Evolutionary conservation across 805 yeast species (phyloP).

Genomic region (Saccharomycopsis amapae): DNA sequence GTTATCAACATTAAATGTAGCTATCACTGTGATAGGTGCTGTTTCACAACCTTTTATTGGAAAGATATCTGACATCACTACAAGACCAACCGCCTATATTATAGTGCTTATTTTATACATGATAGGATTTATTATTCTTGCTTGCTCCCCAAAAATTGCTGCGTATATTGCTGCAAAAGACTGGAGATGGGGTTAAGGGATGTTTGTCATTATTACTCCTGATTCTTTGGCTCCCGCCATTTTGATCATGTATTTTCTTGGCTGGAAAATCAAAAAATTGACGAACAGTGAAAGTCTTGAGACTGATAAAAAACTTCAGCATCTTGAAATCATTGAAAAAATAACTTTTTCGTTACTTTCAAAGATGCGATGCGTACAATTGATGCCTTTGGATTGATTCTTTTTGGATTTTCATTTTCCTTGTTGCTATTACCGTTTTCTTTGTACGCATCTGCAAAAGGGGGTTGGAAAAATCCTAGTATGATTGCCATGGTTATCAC

Average conservation of each 20-base stretch:
- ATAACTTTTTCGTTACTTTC: too few species aligned
- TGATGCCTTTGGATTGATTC: slow-evolving; percentile 34
- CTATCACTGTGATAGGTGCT: slow-evolving; percentile 33
- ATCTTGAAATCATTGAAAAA: too few species aligned
- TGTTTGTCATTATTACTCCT: slow-evolving; percentile 41
- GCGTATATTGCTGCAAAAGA: slow-evolving; percentile 30
- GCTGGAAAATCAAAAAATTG: slow-evolving; percentile 28
- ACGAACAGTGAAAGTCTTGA: too few species aligned
- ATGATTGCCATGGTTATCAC: slow-evolving; percentile 38
- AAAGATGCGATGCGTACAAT: slow-evolving; percentile 28
- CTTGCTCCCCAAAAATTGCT: slow-evolving; percentile 31
- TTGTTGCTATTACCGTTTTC: slow-evolving; percentile 36
- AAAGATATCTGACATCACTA: slow-evolving; percentile 35
- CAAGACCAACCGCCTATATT: slow-evolving; percentile 34
- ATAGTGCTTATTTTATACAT: slow-evolving; percentile 29
- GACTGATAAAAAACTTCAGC: too few species aligned
- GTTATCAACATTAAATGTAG: slow-evolving; percentile 34
- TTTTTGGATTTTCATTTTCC: slow-evolving; percentile 35
- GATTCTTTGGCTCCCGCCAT: slow-evolving; percentile 32
- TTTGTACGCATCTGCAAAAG: slow-evolving; percentile 28
- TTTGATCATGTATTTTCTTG: slow-evolving; percentile 29
- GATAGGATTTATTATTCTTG: slow-evolving; percentile 32
- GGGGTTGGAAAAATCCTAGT: slow-evolving; percentile 33
- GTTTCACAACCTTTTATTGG: slow-evolving; percentile 35
- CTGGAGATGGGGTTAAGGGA: slow-evolving; percentile 51